These are phyloP conservation scores for Lasiodiplodia theobromae DNA, from an alignment of 2,329 filamentous ascomycete species.

Conservation along the genomic window DNA sequence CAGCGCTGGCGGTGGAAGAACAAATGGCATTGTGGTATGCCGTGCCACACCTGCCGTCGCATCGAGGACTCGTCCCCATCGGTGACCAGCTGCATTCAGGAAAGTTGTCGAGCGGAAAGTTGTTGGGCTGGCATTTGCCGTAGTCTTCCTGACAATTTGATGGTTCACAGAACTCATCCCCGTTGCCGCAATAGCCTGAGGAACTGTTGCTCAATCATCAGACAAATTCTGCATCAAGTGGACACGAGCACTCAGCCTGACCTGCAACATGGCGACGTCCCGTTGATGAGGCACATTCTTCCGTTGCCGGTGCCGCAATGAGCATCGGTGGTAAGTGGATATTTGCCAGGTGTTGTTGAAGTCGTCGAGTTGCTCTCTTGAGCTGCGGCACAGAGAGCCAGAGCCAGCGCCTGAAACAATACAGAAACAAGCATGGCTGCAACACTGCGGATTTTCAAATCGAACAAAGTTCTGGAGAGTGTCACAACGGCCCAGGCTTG, in stretches of 20 bases:
- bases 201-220: background rate
- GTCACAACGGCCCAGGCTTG: too few species aligned
- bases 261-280: slow-evolving; percentile 12
- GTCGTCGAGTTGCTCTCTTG: background rate
- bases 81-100: slow-evolving; percentile 5
- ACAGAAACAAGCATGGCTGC: too few species aligned
- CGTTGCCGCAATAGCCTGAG: background rate
- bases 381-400: too few species aligned
- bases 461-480: too few species aligned
- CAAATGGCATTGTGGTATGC: slow-evolving; percentile 9
- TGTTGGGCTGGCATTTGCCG: background rate
- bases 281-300: background rate
- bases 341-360: background rate
- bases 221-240: background rate
- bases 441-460: too few species aligned
- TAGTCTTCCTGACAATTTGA: background rate
- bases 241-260: background rate
- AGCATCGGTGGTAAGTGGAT: background rate
- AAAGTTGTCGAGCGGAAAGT: background rate
- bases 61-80: slow-evolving; percentile 11
- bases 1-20: background rate
- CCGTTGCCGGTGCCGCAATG: background rate
- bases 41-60: slow-evolving; percentile 18
- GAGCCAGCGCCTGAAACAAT: too few species aligned
- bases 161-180: background rate